Conservation (phyloP, 495 filamentous ascomycete genomes). For the Neurospora sp. region DNA sequence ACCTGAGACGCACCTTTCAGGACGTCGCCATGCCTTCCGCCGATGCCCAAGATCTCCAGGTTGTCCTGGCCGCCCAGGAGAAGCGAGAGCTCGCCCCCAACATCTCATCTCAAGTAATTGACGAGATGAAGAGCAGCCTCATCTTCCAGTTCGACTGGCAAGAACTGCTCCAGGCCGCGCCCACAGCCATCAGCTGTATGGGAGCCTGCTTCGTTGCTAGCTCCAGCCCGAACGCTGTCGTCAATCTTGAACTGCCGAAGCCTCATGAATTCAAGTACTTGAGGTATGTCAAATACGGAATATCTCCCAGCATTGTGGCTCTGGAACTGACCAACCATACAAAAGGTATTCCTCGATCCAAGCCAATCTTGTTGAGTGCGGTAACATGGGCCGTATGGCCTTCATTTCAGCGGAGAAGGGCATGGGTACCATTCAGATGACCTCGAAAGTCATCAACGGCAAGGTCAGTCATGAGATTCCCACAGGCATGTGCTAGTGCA, state of each 20-base stretch:
- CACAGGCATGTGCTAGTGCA: too few species aligned
- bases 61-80: background rate
- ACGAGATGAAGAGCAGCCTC: background rate
- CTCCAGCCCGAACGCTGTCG: background rate
- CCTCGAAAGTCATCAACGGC: too few species aligned
- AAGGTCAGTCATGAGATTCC: too few species aligned
- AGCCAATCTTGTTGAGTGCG: too few species aligned
- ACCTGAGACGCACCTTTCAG: too few species aligned
- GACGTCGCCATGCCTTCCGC: background rate
- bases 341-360: too few species aligned
- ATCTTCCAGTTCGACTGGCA: background rate
- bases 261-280: background rate
- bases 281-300: background rate
- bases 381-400: too few species aligned
- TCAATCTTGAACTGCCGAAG: too few species aligned
- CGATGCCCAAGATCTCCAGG: background rate
- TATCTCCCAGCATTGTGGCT: background rate
- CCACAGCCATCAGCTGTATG: background rate
- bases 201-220: background rate
- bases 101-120: background rate
- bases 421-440: too few species aligned
- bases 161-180: background rate
- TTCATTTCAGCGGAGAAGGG: too few species aligned
- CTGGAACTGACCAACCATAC: too few species aligned
- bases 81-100: background rate